Percentiles rank a stretch among this genome's conserved stretches.
These are phyloP conservation scores for Kodamaea nitidulidarum DNA, from an alignment of 805 yeast species.

Conservation along the genomic window DNA sequence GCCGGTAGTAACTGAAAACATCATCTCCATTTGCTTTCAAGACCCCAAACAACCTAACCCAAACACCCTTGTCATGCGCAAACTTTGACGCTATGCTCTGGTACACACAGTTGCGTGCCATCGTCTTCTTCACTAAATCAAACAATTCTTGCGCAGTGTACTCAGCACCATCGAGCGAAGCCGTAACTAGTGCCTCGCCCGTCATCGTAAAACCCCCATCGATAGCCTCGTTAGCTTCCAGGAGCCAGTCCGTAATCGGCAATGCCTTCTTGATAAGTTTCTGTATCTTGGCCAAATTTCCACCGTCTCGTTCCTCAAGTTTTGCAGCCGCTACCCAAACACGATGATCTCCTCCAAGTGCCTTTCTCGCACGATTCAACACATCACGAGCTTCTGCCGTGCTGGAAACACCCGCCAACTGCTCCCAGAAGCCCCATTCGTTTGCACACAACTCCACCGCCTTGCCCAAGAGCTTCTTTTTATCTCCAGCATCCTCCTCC, in stretches of 20 bases:
- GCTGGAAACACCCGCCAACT: conserved; percentile 28
- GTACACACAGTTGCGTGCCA: conserved; percentile 46
- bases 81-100: conserved; percentile 39
- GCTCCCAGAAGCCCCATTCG: conserved; percentile 63
- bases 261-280: conserved; percentile 16
- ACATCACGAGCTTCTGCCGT: conserved; percentile 49
- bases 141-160: neutral
- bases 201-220: conserved; percentile 42
- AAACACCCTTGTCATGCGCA: conserved; percentile 20
- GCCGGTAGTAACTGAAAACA: conserved; percentile 42
- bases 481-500: conserved; percentile 52
- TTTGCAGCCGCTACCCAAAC: conserved; percentile 72
- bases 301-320: conserved; percentile 49
- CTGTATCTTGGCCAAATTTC: conserved; percentile 44
- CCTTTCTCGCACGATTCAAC: conserved; percentile 58
- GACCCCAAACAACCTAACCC: conserved; percentile 45
- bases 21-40: neutral
- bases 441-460: conserved; percentile 69
- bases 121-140: conserved; percentile 7
- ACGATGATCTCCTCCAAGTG: conserved; percentile 42
- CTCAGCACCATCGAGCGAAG: conserved; percentile 30
- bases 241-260: conserved; percentile 45
- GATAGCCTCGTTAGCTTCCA: conserved; percentile 53
- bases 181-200: conserved; percentile 50
- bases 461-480: conserved; percentile 50